A percentile compares a stretch with the other conserved stretches of the same genome.
phyloP scores from a whole-genome alignment of 768 basidiomycete species.

The Hirschioporus abietinus region DNA sequence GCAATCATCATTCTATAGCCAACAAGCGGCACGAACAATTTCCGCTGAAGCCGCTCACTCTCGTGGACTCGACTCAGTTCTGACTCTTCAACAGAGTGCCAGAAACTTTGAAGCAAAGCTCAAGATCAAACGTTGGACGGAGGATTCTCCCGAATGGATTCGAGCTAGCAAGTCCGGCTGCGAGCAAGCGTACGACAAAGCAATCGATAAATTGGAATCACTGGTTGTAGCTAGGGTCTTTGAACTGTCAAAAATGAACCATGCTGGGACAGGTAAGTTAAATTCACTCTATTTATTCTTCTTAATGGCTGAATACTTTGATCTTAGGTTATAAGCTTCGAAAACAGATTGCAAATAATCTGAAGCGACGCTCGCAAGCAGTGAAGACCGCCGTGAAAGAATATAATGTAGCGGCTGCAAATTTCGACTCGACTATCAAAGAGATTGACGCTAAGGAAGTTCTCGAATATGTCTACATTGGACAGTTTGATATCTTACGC shows the following conservation, averaged over 20 bases:
- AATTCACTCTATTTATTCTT: neutral
- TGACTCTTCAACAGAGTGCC: slow-evolving; percentile 9
- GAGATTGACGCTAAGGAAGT: slow-evolving; percentile 13
- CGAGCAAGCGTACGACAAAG: slow-evolving; percentile 6
- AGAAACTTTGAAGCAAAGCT: slow-evolving; percentile 9
- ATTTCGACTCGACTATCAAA: slow-evolving; percentile 10
- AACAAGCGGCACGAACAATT: slow-evolving; percentile 13
- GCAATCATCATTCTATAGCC: neutral
- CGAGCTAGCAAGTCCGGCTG: neutral
- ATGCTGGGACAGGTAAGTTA: slow-evolving; percentile 15
- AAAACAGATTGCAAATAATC: slow-evolving; percentile 16
- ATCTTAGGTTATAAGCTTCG: slow-evolving; percentile 19
- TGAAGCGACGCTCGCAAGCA: slow-evolving; percentile 15
- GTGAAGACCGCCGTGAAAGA: slow-evolving; percentile 13
- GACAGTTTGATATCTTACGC: slow-evolving; percentile 19
- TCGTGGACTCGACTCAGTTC: slow-evolving; percentile 2
- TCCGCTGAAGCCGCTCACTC: slow-evolving; percentile 12
- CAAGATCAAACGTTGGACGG: neutral
- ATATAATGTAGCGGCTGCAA: slow-evolving; percentile 15
- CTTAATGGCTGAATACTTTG: neutral
- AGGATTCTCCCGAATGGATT: slow-evolving; percentile 3
- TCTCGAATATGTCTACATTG: slow-evolving; percentile 16
- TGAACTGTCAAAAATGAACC: slow-evolving; percentile 18
- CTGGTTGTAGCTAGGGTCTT: slow-evolving; percentile 17
- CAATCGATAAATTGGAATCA: slow-evolving; percentile 16